These are phyloP conservation scores for Macrotyloma uniflorum DNA, from an alignment of 306 rosid species.

Conservation along the genomic window DNA sequence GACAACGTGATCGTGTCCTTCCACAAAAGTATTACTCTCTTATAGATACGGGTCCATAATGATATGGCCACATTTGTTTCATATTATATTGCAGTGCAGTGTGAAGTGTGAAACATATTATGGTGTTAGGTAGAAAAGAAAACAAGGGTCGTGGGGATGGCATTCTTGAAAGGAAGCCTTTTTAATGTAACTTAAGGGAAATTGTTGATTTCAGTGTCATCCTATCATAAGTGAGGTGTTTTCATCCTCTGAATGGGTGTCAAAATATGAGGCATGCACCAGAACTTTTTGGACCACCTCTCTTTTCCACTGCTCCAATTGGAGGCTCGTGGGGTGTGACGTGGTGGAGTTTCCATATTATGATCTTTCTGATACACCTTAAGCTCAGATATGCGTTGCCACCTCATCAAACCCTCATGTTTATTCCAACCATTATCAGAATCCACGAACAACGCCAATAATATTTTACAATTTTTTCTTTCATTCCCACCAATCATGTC, in stretches of 20 bases:
- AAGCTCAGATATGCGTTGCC: not conserved
- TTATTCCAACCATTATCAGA: not conserved
- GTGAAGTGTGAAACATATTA: not conserved
- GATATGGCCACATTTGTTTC: too few relatives aligned
- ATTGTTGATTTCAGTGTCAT: slow-evolving; percentile 34
- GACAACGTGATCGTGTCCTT: too few relatives aligned
- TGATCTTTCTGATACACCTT: not conserved
- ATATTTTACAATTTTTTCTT: not conserved
- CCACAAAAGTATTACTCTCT: not conserved
- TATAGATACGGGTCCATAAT: not conserved
- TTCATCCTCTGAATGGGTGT: not conserved
- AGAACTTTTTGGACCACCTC: slow-evolving; percentile 22
- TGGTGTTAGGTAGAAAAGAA: not conserved
- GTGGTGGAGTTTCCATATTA: not conserved
- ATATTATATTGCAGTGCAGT: not conserved
- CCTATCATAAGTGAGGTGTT: slow-evolving; percentile 21
- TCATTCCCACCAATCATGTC: not conserved
- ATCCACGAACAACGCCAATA: not conserved
- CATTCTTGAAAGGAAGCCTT: not conserved
- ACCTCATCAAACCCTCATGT: not conserved
- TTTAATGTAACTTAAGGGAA: not conserved
- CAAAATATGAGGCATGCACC: slow-evolving; percentile 2
- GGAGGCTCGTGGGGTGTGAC: slow-evolving; percentile 33
- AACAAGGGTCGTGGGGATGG: not conserved
- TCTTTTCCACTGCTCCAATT: slow-evolving; percentile 40